phyloP scores from a whole-genome alignment of 805 yeast genomes.

The Myxozyma geophila region DNA sequence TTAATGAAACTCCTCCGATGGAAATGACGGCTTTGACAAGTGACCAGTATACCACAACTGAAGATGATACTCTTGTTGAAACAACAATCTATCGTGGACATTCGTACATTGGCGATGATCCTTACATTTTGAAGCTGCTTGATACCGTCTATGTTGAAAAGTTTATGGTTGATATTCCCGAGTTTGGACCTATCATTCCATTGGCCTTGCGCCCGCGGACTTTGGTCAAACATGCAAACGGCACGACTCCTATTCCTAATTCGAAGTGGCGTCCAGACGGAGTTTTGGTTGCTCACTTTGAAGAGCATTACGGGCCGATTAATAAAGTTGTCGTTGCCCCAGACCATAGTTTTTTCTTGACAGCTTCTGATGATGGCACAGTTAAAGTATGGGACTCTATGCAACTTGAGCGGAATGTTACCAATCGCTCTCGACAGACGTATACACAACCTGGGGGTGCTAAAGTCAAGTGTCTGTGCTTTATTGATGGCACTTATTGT shows the following conservation, averaged over 20 bases:
- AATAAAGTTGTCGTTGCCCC: slow-evolving; percentile 63
- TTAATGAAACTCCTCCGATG: slow-evolving; percentile 2
- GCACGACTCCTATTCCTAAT: neutral
- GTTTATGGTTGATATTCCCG: slow-evolving; percentile 61
- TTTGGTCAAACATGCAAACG: slow-evolving; percentile 13
- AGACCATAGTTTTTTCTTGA: slow-evolving; percentile 66
- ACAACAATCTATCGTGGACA: slow-evolving; percentile 22
- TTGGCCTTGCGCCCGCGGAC: slow-evolving; percentile 23
- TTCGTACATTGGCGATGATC: slow-evolving; percentile 70
- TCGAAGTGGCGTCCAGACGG: slow-evolving; percentile 52
- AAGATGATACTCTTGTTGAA: slow-evolving; percentile 12
- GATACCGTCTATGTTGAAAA: slow-evolving; percentile 60
- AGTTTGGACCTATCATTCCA: slow-evolving; percentile 59
- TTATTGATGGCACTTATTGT: slow-evolving; percentile 42
- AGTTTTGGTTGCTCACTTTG: slow-evolving; percentile 62
- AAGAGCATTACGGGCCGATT: slow-evolving; percentile 66
- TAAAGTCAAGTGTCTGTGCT: slow-evolving; percentile 41
- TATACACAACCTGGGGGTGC: slow-evolving; percentile 32
- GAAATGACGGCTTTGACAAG: slow-evolving; percentile 11
- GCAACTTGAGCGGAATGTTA: slow-evolving; percentile 64
- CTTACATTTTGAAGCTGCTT: slow-evolving; percentile 63
- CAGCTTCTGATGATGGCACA: slow-evolving; percentile 77
- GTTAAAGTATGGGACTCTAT: slow-evolving; percentile 78
- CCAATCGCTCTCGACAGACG: slow-evolving; percentile 42
- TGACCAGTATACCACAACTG: neutral